Conservation (phyloP, 2,329 filamentous ascomycete genomes). For the Podosphaera aphanis region DNA sequence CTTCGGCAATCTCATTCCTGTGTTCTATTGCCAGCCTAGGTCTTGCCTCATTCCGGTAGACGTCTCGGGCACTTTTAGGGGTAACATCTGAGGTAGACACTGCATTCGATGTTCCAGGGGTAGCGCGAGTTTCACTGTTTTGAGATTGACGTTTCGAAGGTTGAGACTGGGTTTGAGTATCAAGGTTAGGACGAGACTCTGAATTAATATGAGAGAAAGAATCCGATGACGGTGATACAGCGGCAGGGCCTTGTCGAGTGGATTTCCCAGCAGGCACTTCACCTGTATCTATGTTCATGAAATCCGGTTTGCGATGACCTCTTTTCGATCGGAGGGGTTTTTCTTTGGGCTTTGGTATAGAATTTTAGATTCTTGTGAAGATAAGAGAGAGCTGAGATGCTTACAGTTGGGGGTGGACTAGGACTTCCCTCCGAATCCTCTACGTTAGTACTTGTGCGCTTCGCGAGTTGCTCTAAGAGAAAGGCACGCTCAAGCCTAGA, state of each 20-base stretch:
- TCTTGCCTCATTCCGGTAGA: constrained; percentile 13
- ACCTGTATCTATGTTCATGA: constrained; percentile 15
- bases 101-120: constrained; percentile 2
- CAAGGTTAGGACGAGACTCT: constrained; percentile 14
- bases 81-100: constrained; percentile 2
- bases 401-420: constrained; percentile 56
- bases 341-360: constrained; percentile 39
- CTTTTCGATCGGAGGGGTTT: constrained; percentile 56
- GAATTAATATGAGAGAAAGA: constrained; percentile 27
- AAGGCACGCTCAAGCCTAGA: constrained; percentile 68
- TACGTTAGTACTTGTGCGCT: constrained; percentile 50
- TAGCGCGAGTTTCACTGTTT: constrained; percentile 17
- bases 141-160: constrained; percentile 6
- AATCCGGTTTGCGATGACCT: constrained; percentile 38
- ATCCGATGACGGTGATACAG: constrained; percentile 27
- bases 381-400: constrained; percentile 13
- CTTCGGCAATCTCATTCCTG: constrained; percentile 10
- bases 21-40: constrained; percentile 8
- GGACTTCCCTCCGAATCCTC: constrained; percentile 61
- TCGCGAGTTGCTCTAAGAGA: constrained; percentile 47
- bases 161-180: constrained; percentile 11
- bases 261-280: constrained; percentile 20
- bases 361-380: constrained; percentile 3
- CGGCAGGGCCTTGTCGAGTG: constrained; percentile 24
- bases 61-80: constrained; percentile 12